Evolutionary conservation across 2,329 filamentous ascomycete genomes (phyloP).

Genomic region (Scedosporium minutisporum): DNA sequence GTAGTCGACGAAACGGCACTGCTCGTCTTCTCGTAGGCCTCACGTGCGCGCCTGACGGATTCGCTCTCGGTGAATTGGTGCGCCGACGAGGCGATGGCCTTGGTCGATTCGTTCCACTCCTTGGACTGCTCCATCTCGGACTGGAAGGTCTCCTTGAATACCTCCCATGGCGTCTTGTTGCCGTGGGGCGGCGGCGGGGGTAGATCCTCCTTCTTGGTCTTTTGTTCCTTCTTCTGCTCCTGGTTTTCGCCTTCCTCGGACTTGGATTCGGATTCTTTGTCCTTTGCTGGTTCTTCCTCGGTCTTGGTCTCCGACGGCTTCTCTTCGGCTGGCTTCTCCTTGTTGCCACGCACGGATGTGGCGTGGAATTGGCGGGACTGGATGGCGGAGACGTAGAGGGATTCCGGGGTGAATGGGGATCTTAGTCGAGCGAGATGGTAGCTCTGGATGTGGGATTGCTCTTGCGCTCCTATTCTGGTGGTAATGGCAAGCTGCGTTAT

Average conservation of each 20-base stretch:
- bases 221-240: conserved; percentile 40
- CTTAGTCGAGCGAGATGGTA: conserved; percentile 25
- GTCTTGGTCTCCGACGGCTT: conserved; percentile 16
- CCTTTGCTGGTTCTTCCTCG: conserved; percentile 11
- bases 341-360: conserved; percentile 22
- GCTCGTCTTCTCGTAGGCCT: conserved; percentile 79
- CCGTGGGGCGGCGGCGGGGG: conserved; percentile 92
- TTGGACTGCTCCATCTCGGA: conserved; percentile 93
- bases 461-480: conserved; percentile 9
- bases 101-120: conserved; percentile 98
- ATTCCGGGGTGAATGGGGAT: conserved; percentile 34
- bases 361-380: conserved; percentile 29
- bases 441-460: background rate
- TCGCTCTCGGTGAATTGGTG: conserved; percentile 92
- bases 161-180: conserved; percentile 97
- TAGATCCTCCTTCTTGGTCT: conserved; percentile 55
- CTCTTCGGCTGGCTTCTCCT: conserved; percentile 26
- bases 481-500: conserved; percentile 27
- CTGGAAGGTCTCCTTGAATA: conserved; percentile 94
- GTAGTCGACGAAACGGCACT: conserved; percentile 73
- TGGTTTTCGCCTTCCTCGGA: conserved; percentile 30
- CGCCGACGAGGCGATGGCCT: conserved; percentile 79
- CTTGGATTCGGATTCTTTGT: conserved; percentile 31
- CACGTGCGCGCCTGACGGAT: conserved; percentile 72
- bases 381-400: conserved; percentile 24